Evolutionary conservation across 2,329 filamentous ascomycete species (phyloP).

Genomic region (Zarea fungicola): DNA sequence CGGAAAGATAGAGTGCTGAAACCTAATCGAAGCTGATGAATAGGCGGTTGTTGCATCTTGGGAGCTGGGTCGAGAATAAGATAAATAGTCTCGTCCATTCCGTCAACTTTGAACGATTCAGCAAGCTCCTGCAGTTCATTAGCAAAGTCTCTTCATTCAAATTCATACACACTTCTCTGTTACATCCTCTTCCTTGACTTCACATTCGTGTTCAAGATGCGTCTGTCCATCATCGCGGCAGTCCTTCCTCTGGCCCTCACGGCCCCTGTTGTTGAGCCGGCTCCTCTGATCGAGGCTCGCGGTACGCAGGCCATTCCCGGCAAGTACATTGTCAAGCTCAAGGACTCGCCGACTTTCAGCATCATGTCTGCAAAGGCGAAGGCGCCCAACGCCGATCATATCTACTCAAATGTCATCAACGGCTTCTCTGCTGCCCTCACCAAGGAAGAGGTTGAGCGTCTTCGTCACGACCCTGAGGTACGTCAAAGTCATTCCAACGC

Average conservation of each 20-base stretch:
- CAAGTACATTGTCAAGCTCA: conserved; percentile 26
- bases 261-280: conserved; percentile 11
- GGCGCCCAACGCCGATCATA: conserved; percentile 18
- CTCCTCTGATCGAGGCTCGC: conserved; percentile 9
- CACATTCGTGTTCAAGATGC: conserved; percentile 14
- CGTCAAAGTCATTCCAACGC: neutral
- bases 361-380: conserved; percentile 7
- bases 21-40: neutral
- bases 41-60: too few species aligned
- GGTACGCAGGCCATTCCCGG: conserved; percentile 16
- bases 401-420: conserved; percentile 19
- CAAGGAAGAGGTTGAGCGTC: conserved; percentile 16
- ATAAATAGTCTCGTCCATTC: too few species aligned
- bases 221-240: conserved; percentile 19
- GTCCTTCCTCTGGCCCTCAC: conserved; percentile 18
- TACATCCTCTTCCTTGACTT: too few species aligned
- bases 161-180: too few species aligned
- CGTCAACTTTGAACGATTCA: too few species aligned
- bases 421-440: conserved; percentile 21
- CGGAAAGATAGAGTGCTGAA: neutral
- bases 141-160: neutral
- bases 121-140: neutral
- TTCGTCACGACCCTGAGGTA: conserved; percentile 20
- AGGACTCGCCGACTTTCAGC: conserved; percentile 14
- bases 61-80: too few species aligned